phyloP scores from a whole-genome alignment of 148 eudicot species.

The Rhododendron vialii region DNA sequence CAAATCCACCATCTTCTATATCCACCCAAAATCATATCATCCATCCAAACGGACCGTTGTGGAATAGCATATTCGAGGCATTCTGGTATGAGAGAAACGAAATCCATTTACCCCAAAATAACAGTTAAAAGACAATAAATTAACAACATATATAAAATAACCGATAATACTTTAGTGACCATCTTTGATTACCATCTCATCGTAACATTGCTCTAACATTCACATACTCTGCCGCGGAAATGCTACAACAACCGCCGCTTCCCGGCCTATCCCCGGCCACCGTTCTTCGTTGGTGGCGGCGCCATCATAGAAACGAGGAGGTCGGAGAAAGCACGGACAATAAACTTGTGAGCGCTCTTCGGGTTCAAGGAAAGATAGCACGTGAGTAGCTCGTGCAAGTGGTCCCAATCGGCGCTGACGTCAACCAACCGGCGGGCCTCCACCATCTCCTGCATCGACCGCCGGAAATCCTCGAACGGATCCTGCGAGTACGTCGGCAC shows the following conservation, averaged over 20 bases:
- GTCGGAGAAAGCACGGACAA: conserved; percentile 84
- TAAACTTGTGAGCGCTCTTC: conserved; percentile 72
- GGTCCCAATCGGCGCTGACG: conserved; percentile 52
- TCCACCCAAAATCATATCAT: no score
- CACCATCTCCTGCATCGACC: conserved; percentile 97
- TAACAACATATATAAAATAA: neutral
- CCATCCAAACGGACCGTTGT: no score
- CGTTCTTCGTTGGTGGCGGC: neutral
- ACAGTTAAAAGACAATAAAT: neutral
- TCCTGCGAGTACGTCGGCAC: conserved; percentile 83
- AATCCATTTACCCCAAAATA: neutral
- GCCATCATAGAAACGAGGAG: conserved; percentile 64
- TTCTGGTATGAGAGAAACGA: no score
- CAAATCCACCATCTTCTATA: no score
- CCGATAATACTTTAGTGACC: no score
- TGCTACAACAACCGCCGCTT: conserved; percentile 2
- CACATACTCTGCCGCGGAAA: neutral
- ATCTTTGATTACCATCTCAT: no score
- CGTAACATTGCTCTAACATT: neutral
- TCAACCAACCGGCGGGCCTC: conserved; percentile 62
- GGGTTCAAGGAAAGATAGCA: conserved; percentile 72
- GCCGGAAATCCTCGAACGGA: conserved; percentile 75
- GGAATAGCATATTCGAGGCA: no score
- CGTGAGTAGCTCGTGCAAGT: conserved; percentile 66
- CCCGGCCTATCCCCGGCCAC: conserved; percentile 9